These are phyloP conservation scores for Phymatotrichopsis omnivora DNA, from an alignment of 2,329 filamentous ascomycete species.

Conservation along the genomic window DNA sequence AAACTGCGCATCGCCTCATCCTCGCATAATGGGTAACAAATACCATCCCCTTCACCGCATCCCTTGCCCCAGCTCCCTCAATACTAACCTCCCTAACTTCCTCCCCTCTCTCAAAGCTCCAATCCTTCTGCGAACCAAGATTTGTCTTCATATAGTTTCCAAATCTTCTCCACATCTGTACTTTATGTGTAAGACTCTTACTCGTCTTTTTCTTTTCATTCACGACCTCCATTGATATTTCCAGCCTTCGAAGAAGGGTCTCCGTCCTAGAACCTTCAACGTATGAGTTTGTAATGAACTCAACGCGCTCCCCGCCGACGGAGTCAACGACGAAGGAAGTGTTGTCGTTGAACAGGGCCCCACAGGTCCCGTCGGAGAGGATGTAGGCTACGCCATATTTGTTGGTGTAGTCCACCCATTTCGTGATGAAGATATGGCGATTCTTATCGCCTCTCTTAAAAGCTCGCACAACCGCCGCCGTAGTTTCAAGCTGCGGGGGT, in stretches of 20 bases:
- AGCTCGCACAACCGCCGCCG: slow-evolving; percentile 26
- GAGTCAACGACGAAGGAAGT: slow-evolving; percentile 26
- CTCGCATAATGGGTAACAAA: slow-evolving; percentile 31
- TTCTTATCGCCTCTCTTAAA: slow-evolving; percentile 26
- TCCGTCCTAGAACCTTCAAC: slow-evolving; percentile 18
- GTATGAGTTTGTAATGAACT: slow-evolving; percentile 26
- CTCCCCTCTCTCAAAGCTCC: slow-evolving; percentile 15
- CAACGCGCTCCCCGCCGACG: slow-evolving; percentile 20
- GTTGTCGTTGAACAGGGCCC: slow-evolving; percentile 47
- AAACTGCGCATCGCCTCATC: slow-evolving; percentile 28
- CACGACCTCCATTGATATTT: slow-evolving; percentile 23
- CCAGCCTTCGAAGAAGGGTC: slow-evolving; percentile 19
- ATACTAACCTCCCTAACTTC: slow-evolving; percentile 20
- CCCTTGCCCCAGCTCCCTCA: slow-evolving; percentile 8
- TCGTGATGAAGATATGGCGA: slow-evolving; percentile 35
- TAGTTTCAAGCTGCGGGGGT: slow-evolving; percentile 27
- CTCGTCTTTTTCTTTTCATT: slow-evolving; percentile 28
- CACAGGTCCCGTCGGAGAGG: slow-evolving; percentile 68
- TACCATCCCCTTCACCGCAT: slow-evolving; percentile 20
- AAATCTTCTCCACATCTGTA: slow-evolving; percentile 57
- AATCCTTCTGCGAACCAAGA: slow-evolving; percentile 25
- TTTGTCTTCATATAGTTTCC: slow-evolving; percentile 55
- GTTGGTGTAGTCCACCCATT: slow-evolving; percentile 84
- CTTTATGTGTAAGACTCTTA: slow-evolving; percentile 26
- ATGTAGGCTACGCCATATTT: slow-evolving; percentile 80